These are phyloP conservation scores for Tetrahymena elliotti DNA, from an alignment of 73 alveolate genomes.

Conservation along the genomic window DNA sequence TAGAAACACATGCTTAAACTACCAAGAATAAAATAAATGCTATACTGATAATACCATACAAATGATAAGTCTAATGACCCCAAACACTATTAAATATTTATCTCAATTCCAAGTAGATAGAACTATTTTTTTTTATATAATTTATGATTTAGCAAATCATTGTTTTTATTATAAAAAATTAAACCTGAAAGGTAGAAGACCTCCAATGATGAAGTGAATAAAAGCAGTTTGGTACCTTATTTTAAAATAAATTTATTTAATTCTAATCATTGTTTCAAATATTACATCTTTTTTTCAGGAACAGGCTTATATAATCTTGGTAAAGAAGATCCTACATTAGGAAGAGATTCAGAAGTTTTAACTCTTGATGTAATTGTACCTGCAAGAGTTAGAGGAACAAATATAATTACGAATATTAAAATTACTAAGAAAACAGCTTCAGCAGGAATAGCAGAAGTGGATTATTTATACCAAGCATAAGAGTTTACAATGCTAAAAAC, in stretches of 20 bases:
- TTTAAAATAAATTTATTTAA: background rate
- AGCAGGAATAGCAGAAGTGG: slow-evolving; percentile 7
- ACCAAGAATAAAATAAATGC: slow-evolving; percentile 10
- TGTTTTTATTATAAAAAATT: too few relatives aligned
- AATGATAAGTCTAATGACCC: slow-evolving; percentile 18
- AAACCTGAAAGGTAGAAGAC: background rate
- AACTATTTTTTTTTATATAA: background rate
- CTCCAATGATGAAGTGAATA: background rate
- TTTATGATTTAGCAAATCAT: background rate
- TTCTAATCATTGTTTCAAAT: background rate
- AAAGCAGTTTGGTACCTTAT: slow-evolving; percentile 8
- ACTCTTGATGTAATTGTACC: slow-evolving; percentile 25
- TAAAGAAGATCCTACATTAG: background rate
- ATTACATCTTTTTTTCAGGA: background rate
- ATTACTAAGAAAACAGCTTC: slow-evolving; percentile 5
- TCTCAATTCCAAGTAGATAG: slow-evolving; percentile 8
- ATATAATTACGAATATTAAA: slow-evolving; percentile 7
- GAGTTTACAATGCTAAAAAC: background rate
- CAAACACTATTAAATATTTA: slow-evolving; percentile 11
- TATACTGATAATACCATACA: slow-evolving; percentile 2
- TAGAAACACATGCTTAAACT: slow-evolving; percentile 21
- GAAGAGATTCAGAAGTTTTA: slow-evolving; percentile 9
- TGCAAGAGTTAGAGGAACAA: slow-evolving; percentile 14
- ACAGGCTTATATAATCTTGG: background rate
- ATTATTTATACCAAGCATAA: background rate